Conservation (phyloP, 129 eudicot species). For the Lactuca sativa region DNA sequence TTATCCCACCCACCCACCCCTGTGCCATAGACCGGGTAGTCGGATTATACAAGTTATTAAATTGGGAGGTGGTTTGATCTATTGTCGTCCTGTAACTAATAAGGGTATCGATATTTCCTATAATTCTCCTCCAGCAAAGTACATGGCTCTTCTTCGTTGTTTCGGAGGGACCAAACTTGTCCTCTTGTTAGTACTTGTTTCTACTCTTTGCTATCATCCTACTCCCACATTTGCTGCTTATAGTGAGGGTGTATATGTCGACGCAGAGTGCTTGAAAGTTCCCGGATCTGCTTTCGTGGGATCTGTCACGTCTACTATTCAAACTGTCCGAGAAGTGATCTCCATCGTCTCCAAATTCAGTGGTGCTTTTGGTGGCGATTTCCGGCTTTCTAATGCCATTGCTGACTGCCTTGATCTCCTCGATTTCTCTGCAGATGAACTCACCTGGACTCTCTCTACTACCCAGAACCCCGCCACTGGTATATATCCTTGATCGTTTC, state of each 20-base stretch:
- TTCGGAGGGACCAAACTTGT: neutral
- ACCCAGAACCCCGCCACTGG: conserved; percentile 46
- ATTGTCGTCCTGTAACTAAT: neutral
- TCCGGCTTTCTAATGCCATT: conserved; percentile 64
- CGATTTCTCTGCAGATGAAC: conserved; percentile 67
- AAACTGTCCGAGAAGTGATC: conserved; percentile 48
- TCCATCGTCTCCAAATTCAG: conserved; percentile 49
- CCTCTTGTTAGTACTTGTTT: neutral
- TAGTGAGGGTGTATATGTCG: neutral
- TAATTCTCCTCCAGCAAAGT: neutral
- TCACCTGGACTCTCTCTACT: conserved; percentile 61
- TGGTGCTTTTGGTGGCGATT: conserved; percentile 40
- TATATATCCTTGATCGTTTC: conserved; percentile 9
- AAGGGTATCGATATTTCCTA: neutral
- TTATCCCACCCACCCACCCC: conserved; percentile 9
- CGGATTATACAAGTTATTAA: neutral
- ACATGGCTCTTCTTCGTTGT: conserved; percentile 16
- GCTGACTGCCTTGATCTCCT: conserved; percentile 84
- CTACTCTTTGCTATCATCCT: neutral
- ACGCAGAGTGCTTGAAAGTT: conserved; percentile 47
- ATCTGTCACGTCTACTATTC: conserved; percentile 53
- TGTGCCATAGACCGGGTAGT: neutral
- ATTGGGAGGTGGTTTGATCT: neutral
- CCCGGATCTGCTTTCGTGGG: conserved; percentile 58
- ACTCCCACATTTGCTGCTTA: conserved; percentile 15